Evolutionary conservation across 257 asterid genomes (phyloP), one percentile per base, ranked within the genome.

Genomic region (Thymus quinquecostatus): DNA sequence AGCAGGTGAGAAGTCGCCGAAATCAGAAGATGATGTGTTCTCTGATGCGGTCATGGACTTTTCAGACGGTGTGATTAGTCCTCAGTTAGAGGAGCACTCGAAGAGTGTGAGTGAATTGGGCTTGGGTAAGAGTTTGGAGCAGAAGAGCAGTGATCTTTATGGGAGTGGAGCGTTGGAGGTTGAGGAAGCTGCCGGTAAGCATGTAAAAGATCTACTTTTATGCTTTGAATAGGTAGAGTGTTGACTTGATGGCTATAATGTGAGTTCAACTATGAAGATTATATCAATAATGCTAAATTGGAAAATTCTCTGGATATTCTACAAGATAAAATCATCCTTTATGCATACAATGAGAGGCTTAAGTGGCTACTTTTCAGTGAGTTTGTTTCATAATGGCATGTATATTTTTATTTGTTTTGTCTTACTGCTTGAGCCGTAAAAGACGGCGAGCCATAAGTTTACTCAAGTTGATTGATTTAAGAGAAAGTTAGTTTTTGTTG

Each of bases 1-100:
- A 67, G 75, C 69, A n/a, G 85, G 82, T 67, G 76, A 57, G 69
- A 84, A 64, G 75, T 85, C 90, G 3, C 50, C 43, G 55, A 85
- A 49, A 80, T 86, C 96, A 28, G 98, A 86, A 61, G 95, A 88
- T 44, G 98, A 92, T 34, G 75, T 82, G 70, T 92, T 78, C 75
- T 74, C 97, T 38, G 98, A 92, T 83, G 98, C 95, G 51, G 83
- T 78, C 48, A 70, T 87, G 0, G 97, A 87, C 27, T 90, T 92
- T 81, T 74, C 93, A 0, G 95, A 90, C 38, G 79, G 86, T 74
- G 91, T 87, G 45, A 56, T 64, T 50, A 84, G 79, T 75, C 87
- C 89, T 3, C 74, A 66, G 29, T 6, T 76, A 77, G 90, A 79
- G 75, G 89, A 71, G 29, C 75, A 49, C 28, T 49, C 44, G 54